A percentile compares a stretch with the other conserved stretches of the same genome.
Conservation (phyloP, 2,329 filamentous ascomycete species). For the Claviceps capensis region DNA sequence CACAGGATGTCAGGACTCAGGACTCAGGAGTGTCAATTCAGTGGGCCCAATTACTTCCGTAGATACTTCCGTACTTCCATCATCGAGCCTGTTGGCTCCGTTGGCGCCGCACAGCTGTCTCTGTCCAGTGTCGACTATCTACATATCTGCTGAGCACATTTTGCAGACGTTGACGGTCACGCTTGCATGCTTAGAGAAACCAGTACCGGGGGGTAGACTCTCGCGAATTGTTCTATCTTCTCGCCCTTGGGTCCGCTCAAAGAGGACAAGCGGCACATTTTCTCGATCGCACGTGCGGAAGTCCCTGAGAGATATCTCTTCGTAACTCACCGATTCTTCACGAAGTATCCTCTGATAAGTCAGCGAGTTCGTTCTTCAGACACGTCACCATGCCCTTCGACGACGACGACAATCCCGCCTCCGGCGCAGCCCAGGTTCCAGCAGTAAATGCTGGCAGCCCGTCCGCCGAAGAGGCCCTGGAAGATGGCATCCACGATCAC, state of each 20-base stretch:
- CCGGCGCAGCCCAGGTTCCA: conserved; percentile 8
- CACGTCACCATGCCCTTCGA: conserved; percentile 24
- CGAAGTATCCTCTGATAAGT: neutral
- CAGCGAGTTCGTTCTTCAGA: neutral
- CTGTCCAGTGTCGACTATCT: too few species aligned
- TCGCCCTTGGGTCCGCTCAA: neutral
- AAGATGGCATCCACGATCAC: conserved; percentile 80
- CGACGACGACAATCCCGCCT: conserved; percentile 27
- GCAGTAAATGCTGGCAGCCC: conserved; percentile 15
- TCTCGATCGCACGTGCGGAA: neutral
- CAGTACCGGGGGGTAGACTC: neutral
- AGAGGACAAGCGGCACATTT: neutral
- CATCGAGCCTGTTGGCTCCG: neutral
- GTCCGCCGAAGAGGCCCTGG: conserved; percentile 43
- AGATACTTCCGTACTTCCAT: too few species aligned
- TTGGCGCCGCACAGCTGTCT: neutral
- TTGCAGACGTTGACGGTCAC: too few species aligned
- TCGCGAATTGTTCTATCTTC: neutral
- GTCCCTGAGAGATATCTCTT: neutral
- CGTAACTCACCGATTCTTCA: too few species aligned
- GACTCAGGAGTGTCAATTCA: neutral
- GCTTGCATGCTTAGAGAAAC: neutral
- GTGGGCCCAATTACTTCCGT: too few species aligned
- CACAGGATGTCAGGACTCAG: neutral
- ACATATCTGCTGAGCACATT: too few species aligned